A percentile compares a stretch with the other conserved stretches of the same genome.
Conservation (phyloP, 495 filamentous ascomycete genomes). For the Penicillium crystallinum region DNA sequence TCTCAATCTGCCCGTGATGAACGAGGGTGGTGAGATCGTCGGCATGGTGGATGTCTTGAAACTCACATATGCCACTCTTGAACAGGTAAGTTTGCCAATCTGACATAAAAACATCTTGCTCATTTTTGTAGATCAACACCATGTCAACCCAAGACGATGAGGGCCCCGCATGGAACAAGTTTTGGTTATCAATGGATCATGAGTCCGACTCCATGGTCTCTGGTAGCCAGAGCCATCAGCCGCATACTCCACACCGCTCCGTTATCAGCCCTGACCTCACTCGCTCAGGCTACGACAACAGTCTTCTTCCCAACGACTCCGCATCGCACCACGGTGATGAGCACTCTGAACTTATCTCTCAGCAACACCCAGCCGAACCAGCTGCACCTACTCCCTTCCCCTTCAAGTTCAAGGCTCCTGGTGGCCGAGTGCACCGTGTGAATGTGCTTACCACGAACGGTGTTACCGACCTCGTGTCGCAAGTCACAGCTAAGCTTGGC, state of each 20-base stretch:
- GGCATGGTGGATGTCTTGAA: slow-evolving; percentile 99
- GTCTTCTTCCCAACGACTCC: slow-evolving; percentile 86
- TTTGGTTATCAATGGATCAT: slow-evolving; percentile 95
- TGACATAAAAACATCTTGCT: background rate
- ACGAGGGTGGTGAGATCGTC: slow-evolving; percentile 92
- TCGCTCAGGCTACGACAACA: slow-evolving; percentile 63
- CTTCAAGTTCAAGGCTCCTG: slow-evolving; percentile 99
- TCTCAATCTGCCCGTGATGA: slow-evolving; percentile 97
- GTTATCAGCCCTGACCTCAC: slow-evolving; percentile 72
- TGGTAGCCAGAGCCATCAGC: slow-evolving; percentile 67
- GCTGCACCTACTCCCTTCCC: slow-evolving; percentile 77
- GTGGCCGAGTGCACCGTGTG: slow-evolving; percentile 87
- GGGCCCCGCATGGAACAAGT: slow-evolving; percentile 98
- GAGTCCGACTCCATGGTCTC: slow-evolving; percentile 97
- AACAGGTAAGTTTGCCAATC: slow-evolving; percentile 64
- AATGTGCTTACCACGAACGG: slow-evolving; percentile 78
- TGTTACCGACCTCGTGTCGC: slow-evolving; percentile 72
- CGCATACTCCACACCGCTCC: slow-evolving; percentile 57
- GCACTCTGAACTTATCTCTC: slow-evolving; percentile 56
- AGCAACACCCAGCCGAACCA: slow-evolving; percentile 42
- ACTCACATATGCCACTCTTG: slow-evolving; percentile 93
- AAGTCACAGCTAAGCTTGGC: slow-evolving; percentile 81
- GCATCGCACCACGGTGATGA: slow-evolving; percentile 88
- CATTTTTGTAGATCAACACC: slow-evolving; percentile 55
- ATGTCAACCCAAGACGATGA: slow-evolving; percentile 80